Evolutionary conservation across 1,284 basidiomycete species (phyloP).

Genomic region (Grifola frondosa): DNA sequence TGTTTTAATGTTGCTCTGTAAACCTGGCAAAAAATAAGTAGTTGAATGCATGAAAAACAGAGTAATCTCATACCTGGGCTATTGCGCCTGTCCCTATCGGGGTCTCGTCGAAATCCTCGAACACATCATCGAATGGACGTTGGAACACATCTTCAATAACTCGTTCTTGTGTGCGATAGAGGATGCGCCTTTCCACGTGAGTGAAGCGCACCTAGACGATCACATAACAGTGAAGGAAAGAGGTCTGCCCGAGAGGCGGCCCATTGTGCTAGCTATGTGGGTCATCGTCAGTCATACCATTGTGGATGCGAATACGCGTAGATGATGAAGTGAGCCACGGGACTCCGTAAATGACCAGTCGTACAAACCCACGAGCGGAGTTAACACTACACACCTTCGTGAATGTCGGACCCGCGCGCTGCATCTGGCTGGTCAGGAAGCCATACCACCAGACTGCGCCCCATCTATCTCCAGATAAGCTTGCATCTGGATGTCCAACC

Average conservation of each 20-base stretch:
- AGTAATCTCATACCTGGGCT: slow-evolving; percentile 71
- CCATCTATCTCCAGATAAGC: slow-evolving; percentile 70
- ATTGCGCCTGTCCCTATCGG: slow-evolving; percentile 99
- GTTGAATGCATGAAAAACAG: background rate
- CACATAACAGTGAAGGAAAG: slow-evolving; percentile 91
- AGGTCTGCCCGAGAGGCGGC: slow-evolving; percentile 94
- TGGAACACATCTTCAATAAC: slow-evolving; percentile 88
- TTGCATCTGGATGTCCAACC: slow-evolving; percentile 61
- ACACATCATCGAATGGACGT: slow-evolving; percentile 83
- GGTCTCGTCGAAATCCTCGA: slow-evolving; percentile 83
- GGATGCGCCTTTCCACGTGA: slow-evolving; percentile 88
- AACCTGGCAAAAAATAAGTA: slow-evolving; percentile 47
- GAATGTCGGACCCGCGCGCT: slow-evolving; percentile 94
- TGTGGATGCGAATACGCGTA: background rate
- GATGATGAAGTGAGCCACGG: too few species aligned
- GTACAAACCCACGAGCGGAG: too few species aligned
- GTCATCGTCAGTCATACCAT: background rate
- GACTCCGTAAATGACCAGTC: too few species aligned
- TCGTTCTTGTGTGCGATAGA: slow-evolving; percentile 75
- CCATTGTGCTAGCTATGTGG: slow-evolving; percentile 89
- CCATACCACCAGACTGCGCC: slow-evolving; percentile 96
- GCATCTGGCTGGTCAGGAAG: slow-evolving; percentile 88
- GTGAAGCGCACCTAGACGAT: slow-evolving; percentile 84
- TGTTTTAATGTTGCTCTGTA: slow-evolving; percentile 85
- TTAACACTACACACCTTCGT: slow-evolving; percentile 87